phyloP scores from a whole-genome alignment of 257 asterid species.

The Solanum boliviense region DNA sequence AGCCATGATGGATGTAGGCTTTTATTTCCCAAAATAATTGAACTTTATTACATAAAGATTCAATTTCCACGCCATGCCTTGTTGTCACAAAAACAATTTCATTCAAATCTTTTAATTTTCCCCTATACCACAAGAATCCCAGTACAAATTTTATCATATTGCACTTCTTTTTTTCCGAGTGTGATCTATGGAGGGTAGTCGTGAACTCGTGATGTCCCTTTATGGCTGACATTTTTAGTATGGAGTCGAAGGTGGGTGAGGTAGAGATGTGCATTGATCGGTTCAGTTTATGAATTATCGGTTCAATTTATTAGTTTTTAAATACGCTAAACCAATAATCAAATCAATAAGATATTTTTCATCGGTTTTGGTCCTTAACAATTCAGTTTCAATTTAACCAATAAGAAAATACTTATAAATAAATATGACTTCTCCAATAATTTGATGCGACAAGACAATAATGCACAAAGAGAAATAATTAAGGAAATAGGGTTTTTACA shows the following conservation, averaged over 20 bases:
- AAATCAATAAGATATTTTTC: no score
- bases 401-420: neutral
- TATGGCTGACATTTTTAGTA: neutral
- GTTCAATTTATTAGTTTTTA: no score
- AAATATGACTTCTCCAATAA: no score
- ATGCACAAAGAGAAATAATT: neutral
- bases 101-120: neutral
- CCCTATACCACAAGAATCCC: neutral
- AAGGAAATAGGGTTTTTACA: neutral
- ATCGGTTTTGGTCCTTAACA: fast-evolving
- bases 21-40: neutral
- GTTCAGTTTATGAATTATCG: no score
- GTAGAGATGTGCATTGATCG: fast-evolving
- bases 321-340: no score
- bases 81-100: neutral
- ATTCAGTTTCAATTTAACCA: neutral
- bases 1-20: neutral
- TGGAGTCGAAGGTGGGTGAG: no score
- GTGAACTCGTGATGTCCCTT: no score
- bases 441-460: neutral
- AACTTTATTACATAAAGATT: neutral
- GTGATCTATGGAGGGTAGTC: neutral
- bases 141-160: neutral
- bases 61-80: neutral
- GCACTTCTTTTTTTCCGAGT: no score